Percentiles rank a stretch among this genome's conserved stretches.
phyloP scores from a whole-genome alignment of 768 basidiomycete species.

The Phylloporus sp. region DNA sequence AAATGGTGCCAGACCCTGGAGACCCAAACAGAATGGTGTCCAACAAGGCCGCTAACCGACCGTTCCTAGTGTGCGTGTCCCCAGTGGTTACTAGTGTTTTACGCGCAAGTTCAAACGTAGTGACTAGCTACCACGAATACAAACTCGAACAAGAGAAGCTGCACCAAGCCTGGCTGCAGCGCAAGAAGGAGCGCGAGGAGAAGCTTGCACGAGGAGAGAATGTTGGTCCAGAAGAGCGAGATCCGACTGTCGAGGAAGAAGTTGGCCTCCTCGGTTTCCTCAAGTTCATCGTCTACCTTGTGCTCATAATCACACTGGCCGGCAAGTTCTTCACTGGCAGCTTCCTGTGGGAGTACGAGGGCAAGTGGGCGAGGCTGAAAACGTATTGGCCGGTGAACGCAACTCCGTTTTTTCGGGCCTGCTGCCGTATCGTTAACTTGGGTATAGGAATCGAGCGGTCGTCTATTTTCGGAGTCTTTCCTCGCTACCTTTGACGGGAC shows the following conservation, averaged over 20 bases:
- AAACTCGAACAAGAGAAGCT: conserved; percentile 53
- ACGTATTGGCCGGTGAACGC: conserved; percentile 59
- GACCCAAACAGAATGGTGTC: conserved; percentile 69
- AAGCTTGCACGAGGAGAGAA: conserved; percentile 70
- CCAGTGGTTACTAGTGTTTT: neutral
- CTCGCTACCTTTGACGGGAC: conserved; percentile 69
- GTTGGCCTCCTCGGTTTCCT: conserved; percentile 60
- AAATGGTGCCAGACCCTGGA: conserved; percentile 57
- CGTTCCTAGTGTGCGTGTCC: conserved; percentile 70
- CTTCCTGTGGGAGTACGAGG: conserved; percentile 78
- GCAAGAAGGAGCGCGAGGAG: conserved; percentile 65
- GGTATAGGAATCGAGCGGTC: conserved; percentile 46
- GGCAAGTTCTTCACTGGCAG: conserved; percentile 87
- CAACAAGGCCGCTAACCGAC: conserved; percentile 77
- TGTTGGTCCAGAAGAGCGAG: conserved; percentile 66
- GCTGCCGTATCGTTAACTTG: neutral
- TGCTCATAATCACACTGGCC: conserved; percentile 51
- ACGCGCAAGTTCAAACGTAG: conserved; percentile 6
- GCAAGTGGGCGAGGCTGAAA: conserved; percentile 55
- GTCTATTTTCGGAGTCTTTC: conserved; percentile 67
- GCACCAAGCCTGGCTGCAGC: conserved; percentile 62
- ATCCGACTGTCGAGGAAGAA: conserved; percentile 66
- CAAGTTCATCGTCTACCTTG: conserved; percentile 58
- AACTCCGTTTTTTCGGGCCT: neutral
- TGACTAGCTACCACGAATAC: conserved; percentile 64